Evolutionary conservation across 495 filamentous ascomycete species (phyloP).

Genomic region (Podospora australis): DNA sequence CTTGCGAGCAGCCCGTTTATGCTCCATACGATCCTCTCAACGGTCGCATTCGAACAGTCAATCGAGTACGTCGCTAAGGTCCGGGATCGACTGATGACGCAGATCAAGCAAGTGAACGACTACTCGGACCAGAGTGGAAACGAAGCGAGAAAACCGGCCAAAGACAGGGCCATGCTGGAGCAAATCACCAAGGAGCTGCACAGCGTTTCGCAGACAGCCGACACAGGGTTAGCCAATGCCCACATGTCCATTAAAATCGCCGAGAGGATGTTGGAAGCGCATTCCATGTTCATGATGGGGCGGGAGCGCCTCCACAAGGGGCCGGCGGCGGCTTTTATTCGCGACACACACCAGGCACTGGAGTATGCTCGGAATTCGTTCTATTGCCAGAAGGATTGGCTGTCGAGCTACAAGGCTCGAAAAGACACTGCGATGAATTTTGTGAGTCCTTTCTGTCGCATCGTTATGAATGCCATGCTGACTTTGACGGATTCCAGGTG

Average conservation of each 20-base stretch:
- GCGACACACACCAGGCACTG: neutral
- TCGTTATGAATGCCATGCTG: no score
- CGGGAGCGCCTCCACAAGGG: neutral
- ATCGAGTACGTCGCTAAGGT: neutral
- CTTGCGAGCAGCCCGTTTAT: neutral
- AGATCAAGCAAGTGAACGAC: neutral
- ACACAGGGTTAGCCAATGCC: neutral
- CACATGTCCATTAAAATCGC: neutral
- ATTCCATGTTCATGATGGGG: neutral
- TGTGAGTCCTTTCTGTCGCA: slow-evolving; percentile 1
- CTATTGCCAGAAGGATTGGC: slow-evolving; percentile 4
- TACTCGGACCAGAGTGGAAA: neutral
- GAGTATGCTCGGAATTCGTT: slow-evolving; percentile 4
- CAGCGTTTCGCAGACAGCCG: neutral
- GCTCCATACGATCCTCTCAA: neutral
- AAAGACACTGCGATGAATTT: slow-evolving; percentile 8
- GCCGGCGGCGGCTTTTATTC: neutral
- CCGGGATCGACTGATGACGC: neutral
- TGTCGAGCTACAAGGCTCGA: slow-evolving; percentile 1
- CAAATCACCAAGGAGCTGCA: neutral
- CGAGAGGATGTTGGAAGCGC: neutral
- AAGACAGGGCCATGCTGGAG: neutral
- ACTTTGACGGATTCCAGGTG: neutral
- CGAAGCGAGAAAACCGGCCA: no score
- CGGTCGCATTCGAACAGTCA: neutral